These are phyloP conservation scores for Cucumis hystrix DNA, from an alignment of 306 rosid species.

Conservation along the genomic window DNA sequence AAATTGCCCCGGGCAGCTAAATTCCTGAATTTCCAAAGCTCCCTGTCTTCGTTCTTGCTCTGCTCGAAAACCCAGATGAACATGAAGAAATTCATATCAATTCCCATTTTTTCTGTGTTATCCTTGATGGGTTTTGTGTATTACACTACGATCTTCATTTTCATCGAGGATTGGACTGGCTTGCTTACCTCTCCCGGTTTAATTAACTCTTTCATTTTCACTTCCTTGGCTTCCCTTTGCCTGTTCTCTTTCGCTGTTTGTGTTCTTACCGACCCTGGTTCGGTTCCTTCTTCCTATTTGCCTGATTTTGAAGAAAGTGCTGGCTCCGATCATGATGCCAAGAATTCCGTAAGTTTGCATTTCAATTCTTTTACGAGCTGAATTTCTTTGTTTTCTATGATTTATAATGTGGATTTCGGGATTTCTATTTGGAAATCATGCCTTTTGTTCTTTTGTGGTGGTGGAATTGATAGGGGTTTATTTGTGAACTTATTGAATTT, in stretches of 20 bases:
- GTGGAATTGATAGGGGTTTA: background rate
- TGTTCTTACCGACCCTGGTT: constrained; percentile 71
- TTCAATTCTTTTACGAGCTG: background rate
- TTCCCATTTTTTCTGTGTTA: constrained; percentile 44
- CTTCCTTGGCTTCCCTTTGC: constrained; percentile 36
- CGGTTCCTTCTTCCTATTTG: constrained; percentile 51
- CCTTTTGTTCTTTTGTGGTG: background rate
- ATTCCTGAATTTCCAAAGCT: background rate
- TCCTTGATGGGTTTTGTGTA: constrained; percentile 31
- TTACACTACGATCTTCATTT: constrained; percentile 53
- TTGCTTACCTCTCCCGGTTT: constrained; percentile 51
- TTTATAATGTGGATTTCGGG: background rate
- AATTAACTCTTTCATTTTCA: constrained; percentile 39
- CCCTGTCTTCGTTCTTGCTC: background rate
- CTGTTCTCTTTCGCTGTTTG: constrained; percentile 57
- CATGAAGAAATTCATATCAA: constrained; percentile 30
- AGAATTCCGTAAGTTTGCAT: constrained; percentile 38
- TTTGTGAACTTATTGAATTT: background rate
- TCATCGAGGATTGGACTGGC: constrained; percentile 61
- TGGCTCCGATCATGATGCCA: constrained; percentile 18
- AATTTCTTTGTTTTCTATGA: background rate
- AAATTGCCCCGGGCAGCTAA: background rate
- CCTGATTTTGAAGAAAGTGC: constrained; percentile 61
- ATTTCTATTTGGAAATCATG: background rate
- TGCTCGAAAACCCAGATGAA: constrained; percentile 19